Conservation (phyloP, 163 green algal genomes). For the Chloromonas sp. region DNA sequence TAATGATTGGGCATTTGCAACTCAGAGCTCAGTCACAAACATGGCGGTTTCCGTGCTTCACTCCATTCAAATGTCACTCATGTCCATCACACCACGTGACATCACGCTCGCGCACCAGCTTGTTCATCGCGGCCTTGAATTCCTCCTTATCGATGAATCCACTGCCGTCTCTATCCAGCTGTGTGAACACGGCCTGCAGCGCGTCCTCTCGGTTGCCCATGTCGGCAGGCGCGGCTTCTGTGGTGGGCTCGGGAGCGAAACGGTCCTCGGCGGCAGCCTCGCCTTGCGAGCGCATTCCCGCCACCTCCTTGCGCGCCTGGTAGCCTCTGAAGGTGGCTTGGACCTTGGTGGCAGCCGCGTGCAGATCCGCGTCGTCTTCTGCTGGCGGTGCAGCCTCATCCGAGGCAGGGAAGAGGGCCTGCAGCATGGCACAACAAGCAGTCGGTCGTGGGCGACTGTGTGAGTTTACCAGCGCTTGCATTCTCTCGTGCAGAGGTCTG, state of each 20-base stretch:
- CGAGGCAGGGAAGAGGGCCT: not conserved
- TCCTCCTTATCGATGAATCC: conserved; percentile 3
- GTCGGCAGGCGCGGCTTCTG: not conserved
- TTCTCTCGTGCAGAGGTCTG: too few relatives aligned
- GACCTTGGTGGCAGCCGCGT: conserved; percentile 51
- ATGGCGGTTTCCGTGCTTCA: too few relatives aligned
- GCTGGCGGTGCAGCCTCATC: not conserved
- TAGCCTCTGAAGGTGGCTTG: conserved; percentile 61
- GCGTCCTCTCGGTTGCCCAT: not conserved
- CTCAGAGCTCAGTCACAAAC: too few relatives aligned
- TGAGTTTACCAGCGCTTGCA: too few relatives aligned
- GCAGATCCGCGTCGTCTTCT: conserved; percentile 8
- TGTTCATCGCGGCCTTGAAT: not conserved
- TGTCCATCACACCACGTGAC: too few relatives aligned
- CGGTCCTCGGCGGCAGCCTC: not conserved
- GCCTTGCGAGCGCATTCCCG: conserved; percentile 19
- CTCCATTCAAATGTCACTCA: too few relatives aligned
- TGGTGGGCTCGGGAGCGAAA: not conserved
- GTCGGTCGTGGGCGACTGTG: too few relatives aligned
- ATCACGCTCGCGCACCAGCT: not conserved
- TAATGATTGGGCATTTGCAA: too few relatives aligned
- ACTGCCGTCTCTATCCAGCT: not conserved
- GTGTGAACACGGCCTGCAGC: not conserved
- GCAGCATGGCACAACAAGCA: too few relatives aligned
- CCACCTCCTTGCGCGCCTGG: conserved; percentile 39